A percentile compares a stretch with the other conserved stretches of the same genome.
Conservation (phyloP, 2,329 filamentous ascomycete species). For the Bipolaris bicolor region DNA sequence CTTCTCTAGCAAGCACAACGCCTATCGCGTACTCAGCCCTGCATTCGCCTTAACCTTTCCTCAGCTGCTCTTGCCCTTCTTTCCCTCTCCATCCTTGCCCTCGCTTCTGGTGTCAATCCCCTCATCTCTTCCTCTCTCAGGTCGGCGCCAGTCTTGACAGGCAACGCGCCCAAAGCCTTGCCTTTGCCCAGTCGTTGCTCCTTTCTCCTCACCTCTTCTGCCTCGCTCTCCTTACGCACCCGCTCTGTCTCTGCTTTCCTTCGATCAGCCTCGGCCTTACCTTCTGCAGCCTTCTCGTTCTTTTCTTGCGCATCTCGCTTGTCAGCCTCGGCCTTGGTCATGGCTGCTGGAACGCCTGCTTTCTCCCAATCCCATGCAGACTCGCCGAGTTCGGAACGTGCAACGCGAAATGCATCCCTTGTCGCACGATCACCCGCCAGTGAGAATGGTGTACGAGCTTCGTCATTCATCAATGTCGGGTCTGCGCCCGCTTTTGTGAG, state of each 20-base stretch:
- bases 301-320: constrained; percentile 72
- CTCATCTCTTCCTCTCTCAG: constrained; percentile 81
- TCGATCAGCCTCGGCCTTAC: constrained; percentile 65
- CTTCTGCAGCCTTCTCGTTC: constrained; percentile 69
- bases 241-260: constrained; percentile 77
- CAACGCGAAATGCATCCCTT: constrained; percentile 88
- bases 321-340: constrained; percentile 75
- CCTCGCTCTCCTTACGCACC: constrained; percentile 63
- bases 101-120: constrained; percentile 87
- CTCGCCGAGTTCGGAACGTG: constrained; percentile 82
- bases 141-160: constrained; percentile 78
- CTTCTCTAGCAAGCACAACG: neutral
- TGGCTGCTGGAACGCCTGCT: constrained; percentile 72
- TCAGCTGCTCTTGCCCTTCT: constrained; percentile 89
- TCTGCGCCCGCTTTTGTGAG: constrained; percentile 76
- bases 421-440: constrained; percentile 84
- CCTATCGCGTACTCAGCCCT: constrained; percentile 8
- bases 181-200: constrained; percentile 58
- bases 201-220: constrained; percentile 56
- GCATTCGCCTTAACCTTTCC: constrained; percentile 72
- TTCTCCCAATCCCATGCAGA: constrained; percentile 76
- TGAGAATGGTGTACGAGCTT: constrained; percentile 87
- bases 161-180: constrained; percentile 59
- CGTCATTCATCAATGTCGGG: constrained; percentile 65
- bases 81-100: constrained; percentile 82